Percentiles rank a stretch among this genome's conserved stretches.
phyloP scores from a whole-genome alignment of 2,329 filamentous ascomycete genomes.

The Aspergillus calidoustus region DNA sequence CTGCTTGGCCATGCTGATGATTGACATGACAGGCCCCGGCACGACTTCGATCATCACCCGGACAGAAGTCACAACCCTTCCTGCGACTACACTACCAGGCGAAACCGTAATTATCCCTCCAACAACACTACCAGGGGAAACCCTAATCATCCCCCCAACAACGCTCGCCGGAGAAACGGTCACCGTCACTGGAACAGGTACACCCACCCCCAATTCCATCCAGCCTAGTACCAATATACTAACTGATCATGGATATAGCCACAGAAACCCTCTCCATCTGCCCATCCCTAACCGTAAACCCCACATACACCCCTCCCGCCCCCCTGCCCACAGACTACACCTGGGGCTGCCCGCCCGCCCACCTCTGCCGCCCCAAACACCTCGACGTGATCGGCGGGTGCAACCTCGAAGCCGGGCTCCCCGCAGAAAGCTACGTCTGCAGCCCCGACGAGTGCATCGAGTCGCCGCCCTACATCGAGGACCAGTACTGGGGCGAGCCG shows the following conservation, averaged over 20 bases:
- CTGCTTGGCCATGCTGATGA: neutral
- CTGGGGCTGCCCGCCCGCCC: constrained; percentile 49
- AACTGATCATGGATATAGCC: no score
- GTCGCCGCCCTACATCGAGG: constrained; percentile 31
- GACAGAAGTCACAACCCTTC: neutral
- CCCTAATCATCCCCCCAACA: neutral
- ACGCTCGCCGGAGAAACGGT: neutral
- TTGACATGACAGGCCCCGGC: neutral
- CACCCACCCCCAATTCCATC: neutral
- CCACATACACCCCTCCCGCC: constrained; percentile 33
- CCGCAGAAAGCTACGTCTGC: constrained; percentile 42
- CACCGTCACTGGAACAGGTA: neutral
- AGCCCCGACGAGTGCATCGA: constrained; percentile 44
- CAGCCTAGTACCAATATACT: no score
- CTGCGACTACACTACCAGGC: neutral
- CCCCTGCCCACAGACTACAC: constrained; percentile 35
- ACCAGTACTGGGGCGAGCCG: constrained; percentile 32
- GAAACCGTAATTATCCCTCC: neutral
- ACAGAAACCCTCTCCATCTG: constrained; percentile 32
- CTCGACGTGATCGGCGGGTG: constrained; percentile 34
- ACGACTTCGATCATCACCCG: constrained; percentile 12
- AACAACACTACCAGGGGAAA: neutral
- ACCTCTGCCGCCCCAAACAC: constrained; percentile 43
- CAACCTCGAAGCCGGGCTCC: constrained; percentile 44
- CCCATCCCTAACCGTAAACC: constrained; percentile 35